Conservation (phyloP, 2,329 filamentous ascomycete species). For the Aspergillus japonicus region DNA sequence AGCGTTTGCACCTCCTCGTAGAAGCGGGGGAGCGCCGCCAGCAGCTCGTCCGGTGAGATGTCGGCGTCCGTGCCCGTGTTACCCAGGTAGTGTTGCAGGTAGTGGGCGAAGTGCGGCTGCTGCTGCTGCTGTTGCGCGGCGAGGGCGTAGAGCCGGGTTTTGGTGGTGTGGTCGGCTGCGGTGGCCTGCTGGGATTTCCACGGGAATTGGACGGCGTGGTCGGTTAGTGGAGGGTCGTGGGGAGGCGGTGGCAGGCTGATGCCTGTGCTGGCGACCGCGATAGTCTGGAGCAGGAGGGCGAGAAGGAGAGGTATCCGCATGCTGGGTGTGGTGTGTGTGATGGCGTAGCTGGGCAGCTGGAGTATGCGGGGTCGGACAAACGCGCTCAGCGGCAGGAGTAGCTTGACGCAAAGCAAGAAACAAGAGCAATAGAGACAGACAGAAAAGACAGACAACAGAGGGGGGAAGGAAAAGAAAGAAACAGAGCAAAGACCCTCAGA, state of each 20-base stretch:
- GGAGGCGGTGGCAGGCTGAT: neutral
- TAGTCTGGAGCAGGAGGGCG: neutral
- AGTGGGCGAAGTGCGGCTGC: neutral
- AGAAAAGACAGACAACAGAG: too few relatives aligned
- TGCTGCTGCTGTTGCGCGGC: neutral
- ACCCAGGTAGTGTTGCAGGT: conserved; percentile 4
- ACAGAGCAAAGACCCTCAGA: neutral
- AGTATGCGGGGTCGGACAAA: neutral
- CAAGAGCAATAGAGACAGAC: neutral
- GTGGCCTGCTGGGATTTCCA: conserved; percentile 1
- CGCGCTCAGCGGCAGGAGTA: neutral
- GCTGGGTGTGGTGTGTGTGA: neutral
- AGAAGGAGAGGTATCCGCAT: conserved; percentile 3
- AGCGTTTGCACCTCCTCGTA: neutral
- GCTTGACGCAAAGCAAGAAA: neutral
- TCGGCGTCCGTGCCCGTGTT: conserved; percentile 1
- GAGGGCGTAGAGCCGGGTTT: conserved; percentile 1
- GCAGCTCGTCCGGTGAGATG: conserved; percentile 1
- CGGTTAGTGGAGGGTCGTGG: neutral
- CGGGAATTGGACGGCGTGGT: neutral
- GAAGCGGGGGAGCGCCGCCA: conserved; percentile 1
- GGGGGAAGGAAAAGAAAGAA: neutral
- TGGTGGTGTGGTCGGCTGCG: neutral
- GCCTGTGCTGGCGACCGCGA: neutral
- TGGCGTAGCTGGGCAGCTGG: neutral